These are phyloP conservation scores for Pugionium dolabratum DNA, from an alignment of 345 rosid species.

Conservation along the genomic window DNA sequence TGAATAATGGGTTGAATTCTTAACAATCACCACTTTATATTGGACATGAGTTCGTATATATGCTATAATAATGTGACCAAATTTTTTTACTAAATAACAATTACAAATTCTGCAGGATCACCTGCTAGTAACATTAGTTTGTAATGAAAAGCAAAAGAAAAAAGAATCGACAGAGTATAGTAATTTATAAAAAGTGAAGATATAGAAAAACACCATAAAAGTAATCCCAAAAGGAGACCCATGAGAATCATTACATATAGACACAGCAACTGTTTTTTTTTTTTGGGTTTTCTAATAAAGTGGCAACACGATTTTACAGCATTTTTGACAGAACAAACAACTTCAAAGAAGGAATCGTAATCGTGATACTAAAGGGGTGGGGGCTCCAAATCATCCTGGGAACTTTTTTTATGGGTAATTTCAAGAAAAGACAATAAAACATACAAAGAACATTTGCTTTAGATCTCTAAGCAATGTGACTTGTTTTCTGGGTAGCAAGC, in stretches of 20 bases:
- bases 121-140: no score
- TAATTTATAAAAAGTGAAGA: background rate
- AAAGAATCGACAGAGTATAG: background rate
- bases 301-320: constrained; percentile 52
- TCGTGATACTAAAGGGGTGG: constrained; percentile 42
- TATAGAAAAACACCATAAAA: constrained; percentile 7
- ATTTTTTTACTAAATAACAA: no score
- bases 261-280: constrained; percentile 31
- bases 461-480: constrained; percentile 41
- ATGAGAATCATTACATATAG: constrained; percentile 38
- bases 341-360: constrained; percentile 45
- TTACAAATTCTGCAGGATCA: no score
- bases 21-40: no score
- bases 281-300: constrained; percentile 39
- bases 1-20: no score
- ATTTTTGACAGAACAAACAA: constrained; percentile 40
- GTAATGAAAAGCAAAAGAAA: background rate
- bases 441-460: constrained; percentile 39
- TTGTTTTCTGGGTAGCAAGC: constrained; percentile 26
- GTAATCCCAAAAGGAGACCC: constrained; percentile 14
- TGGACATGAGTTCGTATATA: no score
- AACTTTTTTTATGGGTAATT: constrained; percentile 34
- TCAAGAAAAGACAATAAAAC: constrained; percentile 44
- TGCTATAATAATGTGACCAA: no score
- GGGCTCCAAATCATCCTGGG: constrained; percentile 46